Percentiles rank a stretch among this genome's conserved stretches.
Conservation (phyloP, 305 asterid species). For the Solanum hybrid region DNA sequence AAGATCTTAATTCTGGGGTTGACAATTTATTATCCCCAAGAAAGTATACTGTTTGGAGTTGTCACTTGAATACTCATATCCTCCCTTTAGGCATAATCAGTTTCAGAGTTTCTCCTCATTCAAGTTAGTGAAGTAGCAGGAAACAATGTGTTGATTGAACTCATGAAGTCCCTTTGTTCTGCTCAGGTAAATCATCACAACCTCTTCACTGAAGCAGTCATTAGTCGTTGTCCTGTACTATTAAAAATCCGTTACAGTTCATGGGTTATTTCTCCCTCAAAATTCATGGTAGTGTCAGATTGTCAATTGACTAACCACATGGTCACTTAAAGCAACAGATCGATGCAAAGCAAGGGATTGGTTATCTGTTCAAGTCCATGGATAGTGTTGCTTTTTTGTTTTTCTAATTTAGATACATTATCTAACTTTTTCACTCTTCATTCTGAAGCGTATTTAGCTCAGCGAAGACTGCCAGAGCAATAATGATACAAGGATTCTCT, state of each 20-base stretch:
- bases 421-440: background rate
- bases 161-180: background rate
- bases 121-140: background rate
- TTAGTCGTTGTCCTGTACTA: background rate
- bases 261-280: background rate
- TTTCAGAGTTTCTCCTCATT: conserved; percentile 2
- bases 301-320: background rate
- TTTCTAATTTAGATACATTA: background rate
- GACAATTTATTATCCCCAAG: conserved; percentile 18
- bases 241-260: background rate
- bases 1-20: conserved; percentile 45
- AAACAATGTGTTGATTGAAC: background rate
- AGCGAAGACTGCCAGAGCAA: background rate
- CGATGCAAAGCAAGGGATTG: background rate
- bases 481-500: background rate
- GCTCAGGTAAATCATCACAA: background rate
- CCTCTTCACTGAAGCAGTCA: background rate
- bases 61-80: conserved; percentile 18
- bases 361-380: background rate
- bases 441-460: background rate
- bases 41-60: conserved; percentile 23
- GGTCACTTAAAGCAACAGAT: background rate
- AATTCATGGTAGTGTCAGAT: background rate
- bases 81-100: conserved; percentile 18
- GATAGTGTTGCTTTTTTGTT: background rate